These are phyloP conservation scores for Colletotrichum siamense DNA, from an alignment of 2,329 filamentous ascomycete species.

Conservation along the genomic window DNA sequence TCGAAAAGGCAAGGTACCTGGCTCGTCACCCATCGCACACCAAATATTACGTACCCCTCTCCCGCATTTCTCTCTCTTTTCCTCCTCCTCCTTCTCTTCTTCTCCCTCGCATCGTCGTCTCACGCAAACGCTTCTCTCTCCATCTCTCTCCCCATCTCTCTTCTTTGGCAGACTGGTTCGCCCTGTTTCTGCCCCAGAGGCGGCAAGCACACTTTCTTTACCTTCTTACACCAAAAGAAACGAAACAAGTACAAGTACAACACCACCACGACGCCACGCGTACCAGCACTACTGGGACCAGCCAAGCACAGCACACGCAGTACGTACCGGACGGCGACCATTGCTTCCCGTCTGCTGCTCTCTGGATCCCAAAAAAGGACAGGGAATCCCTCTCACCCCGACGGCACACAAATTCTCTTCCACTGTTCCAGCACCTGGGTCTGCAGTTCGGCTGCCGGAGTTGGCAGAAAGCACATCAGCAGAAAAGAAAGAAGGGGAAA, in stretches of 20 bases:
- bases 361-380: background rate
- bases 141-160: background rate
- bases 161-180: constrained; percentile 10
- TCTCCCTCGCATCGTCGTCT: background rate
- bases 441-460: background rate
- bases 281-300: background rate
- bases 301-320: background rate
- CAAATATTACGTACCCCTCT: constrained; percentile 2
- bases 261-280: background rate
- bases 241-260: background rate
- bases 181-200: constrained; percentile 12
- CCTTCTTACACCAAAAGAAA: background rate
- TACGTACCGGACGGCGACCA: constrained; percentile 9
- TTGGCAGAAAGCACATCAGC: background rate
- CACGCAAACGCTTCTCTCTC: background rate
- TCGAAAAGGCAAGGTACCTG: background rate
- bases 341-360: background rate
- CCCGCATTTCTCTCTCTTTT: background rate
- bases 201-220: background rate
- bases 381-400: background rate
- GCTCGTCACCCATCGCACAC: background rate
- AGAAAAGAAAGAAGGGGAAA: background rate
- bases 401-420: background rate
- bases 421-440: background rate
- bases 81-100: background rate